Evolutionary conservation across 2,329 filamentous ascomycete species (phyloP).

Genomic region (Neonectria coccinea): DNA sequence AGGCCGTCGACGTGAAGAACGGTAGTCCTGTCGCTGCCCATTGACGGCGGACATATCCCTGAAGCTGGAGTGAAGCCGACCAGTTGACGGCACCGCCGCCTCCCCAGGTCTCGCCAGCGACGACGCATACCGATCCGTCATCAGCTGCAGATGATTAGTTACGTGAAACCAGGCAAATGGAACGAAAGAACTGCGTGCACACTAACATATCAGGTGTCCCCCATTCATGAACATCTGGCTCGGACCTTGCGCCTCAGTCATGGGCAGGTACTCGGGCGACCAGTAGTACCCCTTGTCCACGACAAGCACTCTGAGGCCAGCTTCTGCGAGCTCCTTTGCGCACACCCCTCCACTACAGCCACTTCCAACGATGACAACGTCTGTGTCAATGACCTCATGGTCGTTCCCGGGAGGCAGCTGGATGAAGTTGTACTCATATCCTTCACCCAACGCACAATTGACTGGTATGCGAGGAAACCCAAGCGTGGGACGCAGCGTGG

Average conservation of each 20-base stretch:
- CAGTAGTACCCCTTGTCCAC: slow-evolving; percentile 80
- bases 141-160: slow-evolving; percentile 5
- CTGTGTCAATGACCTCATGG: slow-evolving; percentile 73
- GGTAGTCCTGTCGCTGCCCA: slow-evolving; percentile 75
- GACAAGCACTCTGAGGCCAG: slow-evolving; percentile 76
- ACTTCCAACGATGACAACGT: slow-evolving; percentile 82
- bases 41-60: slow-evolving; percentile 77
- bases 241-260: slow-evolving; percentile 55
- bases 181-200: neutral
- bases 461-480: slow-evolving; percentile 17
- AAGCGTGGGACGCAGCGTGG: slow-evolving; percentile 7
- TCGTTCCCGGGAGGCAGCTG: slow-evolving; percentile 56
- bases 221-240: slow-evolving; percentile 17
- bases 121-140: slow-evolving; percentile 66
- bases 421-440: slow-evolving; percentile 57
- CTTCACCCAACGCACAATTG: slow-evolving; percentile 4
- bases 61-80: slow-evolving; percentile 70
- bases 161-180: neutral
- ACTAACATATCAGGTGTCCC: slow-evolving; percentile 15
- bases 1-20: slow-evolving; percentile 77
- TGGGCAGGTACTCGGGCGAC: slow-evolving; percentile 74
- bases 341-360: slow-evolving; percentile 83
- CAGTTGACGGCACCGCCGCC: slow-evolving; percentile 86
- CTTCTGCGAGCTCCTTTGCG: slow-evolving; percentile 79
- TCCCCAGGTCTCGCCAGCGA: slow-evolving; percentile 78